phyloP scores from a whole-genome alignment of 768 basidiomycete species.

The Infundibulicybe gibba region DNA sequence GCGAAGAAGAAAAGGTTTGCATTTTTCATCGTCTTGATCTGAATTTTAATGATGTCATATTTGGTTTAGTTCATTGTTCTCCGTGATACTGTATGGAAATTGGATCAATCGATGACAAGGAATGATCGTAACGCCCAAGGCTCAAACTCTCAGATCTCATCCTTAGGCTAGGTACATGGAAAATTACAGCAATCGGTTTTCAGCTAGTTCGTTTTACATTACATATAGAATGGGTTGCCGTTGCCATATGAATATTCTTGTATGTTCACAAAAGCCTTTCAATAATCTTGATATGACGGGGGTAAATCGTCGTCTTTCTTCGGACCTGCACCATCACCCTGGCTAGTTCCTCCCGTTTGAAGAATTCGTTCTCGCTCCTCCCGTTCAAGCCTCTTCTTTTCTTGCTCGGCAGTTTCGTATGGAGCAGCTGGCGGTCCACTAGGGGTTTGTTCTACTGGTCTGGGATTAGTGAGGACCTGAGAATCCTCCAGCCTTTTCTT shows the following conservation, averaged over 20 bases:
- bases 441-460: conserved; percentile 6
- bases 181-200: too few species aligned
- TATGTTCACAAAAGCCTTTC: conserved; percentile 1
- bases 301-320: conserved; percentile 43
- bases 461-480: conserved; percentile 23
- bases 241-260: too few species aligned
- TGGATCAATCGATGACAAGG: too few species aligned
- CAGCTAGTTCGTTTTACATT: too few species aligned
- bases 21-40: conserved; percentile 5
- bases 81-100: conserved; percentile 17
- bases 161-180: too few species aligned
- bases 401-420: conserved; percentile 54
- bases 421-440: conserved; percentile 8
- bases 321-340: conserved; percentile 5
- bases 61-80: conserved; percentile 19
- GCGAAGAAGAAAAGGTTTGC: conserved; percentile 54
- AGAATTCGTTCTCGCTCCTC: conserved; percentile 62
- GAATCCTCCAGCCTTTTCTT: conserved; percentile 50
- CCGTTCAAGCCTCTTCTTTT: conserved; percentile 61
- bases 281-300: conserved; percentile 39
- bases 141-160: too few species aligned
- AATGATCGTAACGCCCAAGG: too few species aligned
- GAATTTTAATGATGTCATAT: neutral
- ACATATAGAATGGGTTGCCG: too few species aligned
- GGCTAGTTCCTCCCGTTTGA: conserved; percentile 15